Conservation (phyloP, 257 asterid genomes). For the Rubia yunnanensis region DNA sequence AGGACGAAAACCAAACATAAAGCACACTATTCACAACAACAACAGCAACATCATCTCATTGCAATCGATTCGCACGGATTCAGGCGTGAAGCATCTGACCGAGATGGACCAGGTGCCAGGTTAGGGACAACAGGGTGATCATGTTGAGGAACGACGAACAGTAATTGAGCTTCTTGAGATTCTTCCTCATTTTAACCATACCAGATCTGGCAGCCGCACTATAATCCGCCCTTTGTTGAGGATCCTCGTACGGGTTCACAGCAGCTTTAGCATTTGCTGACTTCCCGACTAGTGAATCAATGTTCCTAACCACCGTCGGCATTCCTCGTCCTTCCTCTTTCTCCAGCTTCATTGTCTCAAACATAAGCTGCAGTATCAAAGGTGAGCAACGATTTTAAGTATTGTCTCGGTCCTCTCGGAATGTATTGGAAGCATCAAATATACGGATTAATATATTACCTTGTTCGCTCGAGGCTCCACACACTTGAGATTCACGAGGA, state of each 20-base stretch:
- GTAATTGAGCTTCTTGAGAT: conserved; percentile 40
- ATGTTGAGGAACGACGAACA: conserved; percentile 64
- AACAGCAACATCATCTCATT: background rate
- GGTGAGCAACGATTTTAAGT: background rate
- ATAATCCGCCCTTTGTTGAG: background rate
- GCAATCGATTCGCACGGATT: background rate
- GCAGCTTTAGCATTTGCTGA: background rate
- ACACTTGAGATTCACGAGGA: conserved; percentile 38
- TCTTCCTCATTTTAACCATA: conserved; percentile 22
- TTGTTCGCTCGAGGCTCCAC: conserved; percentile 70
- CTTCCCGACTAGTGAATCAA: conserved; percentile 11
- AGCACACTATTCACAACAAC: background rate
- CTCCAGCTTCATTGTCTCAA: conserved; percentile 61
- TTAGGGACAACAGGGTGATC: conserved; percentile 38
- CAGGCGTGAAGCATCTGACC: conserved; percentile 27
- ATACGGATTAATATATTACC: conserved; percentile 26
- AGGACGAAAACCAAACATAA: background rate
- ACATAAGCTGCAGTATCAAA: conserved; percentile 39
- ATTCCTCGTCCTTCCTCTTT: conserved; percentile 53
- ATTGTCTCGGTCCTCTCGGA: background rate
- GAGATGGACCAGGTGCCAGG: conserved; percentile 51
- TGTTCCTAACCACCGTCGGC: conserved; percentile 7
- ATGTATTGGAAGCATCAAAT: background rate
- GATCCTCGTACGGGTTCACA: conserved; percentile 3
- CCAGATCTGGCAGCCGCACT: conserved; percentile 18